A percentile compares a stretch with the other conserved stretches of the same genome.
Conservation (phyloP, 2,329 filamentous ascomycete genomes). For the Chrysoporthe austroafricana region DNA sequence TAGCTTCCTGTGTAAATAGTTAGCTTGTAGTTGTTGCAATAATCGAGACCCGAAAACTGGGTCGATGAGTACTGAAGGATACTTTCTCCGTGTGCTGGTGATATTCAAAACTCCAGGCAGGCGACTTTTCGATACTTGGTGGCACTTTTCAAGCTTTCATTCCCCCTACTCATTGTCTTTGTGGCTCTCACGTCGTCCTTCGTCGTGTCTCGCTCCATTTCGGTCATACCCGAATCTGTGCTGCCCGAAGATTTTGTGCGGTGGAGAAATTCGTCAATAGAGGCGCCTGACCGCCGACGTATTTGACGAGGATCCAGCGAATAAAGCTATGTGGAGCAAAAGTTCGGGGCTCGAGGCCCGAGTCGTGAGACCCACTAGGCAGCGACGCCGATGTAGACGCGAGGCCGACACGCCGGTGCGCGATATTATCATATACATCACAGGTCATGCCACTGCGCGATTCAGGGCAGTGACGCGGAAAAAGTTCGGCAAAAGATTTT, state of each 20-base stretch:
- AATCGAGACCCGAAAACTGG: not conserved
- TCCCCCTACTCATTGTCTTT: not conserved
- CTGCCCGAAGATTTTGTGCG: not conserved
- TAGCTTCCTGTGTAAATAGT: not conserved
- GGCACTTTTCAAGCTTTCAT: not conserved
- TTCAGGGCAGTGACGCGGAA: not conserved
- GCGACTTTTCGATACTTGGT: not conserved
- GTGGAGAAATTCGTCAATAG: not conserved
- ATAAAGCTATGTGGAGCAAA: not conserved
- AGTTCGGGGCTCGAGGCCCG: not conserved
- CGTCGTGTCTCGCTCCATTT: not conserved
- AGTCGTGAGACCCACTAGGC: not conserved
- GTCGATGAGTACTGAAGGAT: not conserved
- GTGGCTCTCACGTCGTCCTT: not conserved
- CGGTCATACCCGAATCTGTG: not conserved
- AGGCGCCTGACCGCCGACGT: not conserved
- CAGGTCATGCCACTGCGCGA: conserved; percentile 1
- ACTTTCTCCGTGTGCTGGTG: no score
- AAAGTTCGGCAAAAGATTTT: not conserved
- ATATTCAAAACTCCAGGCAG: no score
- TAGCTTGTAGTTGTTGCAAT: not conserved
- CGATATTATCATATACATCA: not conserved
- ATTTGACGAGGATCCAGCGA: not conserved
- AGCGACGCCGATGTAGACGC: conserved; percentile 12
- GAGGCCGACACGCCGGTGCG: not conserved